A percentile compares a stretch with the other conserved stretches of the same genome.
Conservation (phyloP, 176 grass and related monocot species). For the Zoysia pacifica region DNA sequence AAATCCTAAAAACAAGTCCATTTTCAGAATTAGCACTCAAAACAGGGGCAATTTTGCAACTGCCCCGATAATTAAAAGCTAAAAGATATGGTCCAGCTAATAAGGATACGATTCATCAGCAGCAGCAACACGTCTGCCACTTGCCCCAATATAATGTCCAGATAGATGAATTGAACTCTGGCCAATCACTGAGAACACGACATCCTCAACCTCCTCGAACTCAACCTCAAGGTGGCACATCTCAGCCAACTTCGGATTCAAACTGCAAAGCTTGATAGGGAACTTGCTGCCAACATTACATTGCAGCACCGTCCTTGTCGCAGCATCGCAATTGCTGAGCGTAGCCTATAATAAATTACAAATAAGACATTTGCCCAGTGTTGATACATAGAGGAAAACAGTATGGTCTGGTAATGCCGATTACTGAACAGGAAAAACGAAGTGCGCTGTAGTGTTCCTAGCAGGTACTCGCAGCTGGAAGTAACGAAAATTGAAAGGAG, state of each 20-base stretch:
- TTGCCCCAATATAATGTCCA: conserved; percentile 57
- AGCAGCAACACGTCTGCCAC: conserved; percentile 17
- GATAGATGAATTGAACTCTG: conserved; percentile 71
- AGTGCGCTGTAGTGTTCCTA: too few species aligned
- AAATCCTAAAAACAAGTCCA: too few species aligned
- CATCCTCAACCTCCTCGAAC: conserved; percentile 84
- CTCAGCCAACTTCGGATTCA: conserved; percentile 60
- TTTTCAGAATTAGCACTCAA: too few species aligned
- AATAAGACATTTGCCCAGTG: not conserved
- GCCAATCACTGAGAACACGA: conserved; percentile 84
- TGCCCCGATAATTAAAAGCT: not conserved
- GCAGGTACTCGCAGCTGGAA: too few species aligned
- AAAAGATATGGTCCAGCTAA: conserved; percentile 9
- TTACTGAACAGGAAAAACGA: too few species aligned
- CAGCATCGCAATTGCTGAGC: conserved; percentile 38
- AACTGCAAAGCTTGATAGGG: conserved; percentile 67
- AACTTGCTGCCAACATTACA: conserved; percentile 81
- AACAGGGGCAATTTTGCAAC: too few species aligned
- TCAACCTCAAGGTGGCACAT: conserved; percentile 81
- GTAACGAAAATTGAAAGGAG: too few species aligned
- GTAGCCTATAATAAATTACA: conserved; percentile 39
- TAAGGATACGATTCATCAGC: conserved; percentile 76
- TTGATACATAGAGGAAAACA: conserved; percentile 8
- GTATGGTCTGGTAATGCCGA: not conserved
- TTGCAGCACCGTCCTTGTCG: conserved; percentile 58